Base-by-base conservation (phyloP, 768 basidiomycete genomes). In the Lactarius psammicola region DNA sequence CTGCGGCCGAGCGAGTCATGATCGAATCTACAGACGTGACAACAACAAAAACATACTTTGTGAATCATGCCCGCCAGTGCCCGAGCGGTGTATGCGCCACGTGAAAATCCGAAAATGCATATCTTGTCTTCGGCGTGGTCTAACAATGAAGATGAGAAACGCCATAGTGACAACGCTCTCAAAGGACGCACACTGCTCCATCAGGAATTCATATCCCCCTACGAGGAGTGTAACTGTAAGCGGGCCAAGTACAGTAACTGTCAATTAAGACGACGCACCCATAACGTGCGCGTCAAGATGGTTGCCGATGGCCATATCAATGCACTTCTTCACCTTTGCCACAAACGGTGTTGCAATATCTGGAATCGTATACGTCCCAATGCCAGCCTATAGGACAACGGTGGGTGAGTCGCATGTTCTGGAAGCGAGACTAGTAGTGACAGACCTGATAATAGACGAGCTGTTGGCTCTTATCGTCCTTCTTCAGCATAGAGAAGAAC, bases 131-230 rank as follows among this genome's bases (percentile, higher is more conserved):
- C 87, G 23, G 81, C 80, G 38, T 83, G 77, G 63, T 89, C 87
- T 89, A 58, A 26, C 11, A 26, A n/a, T 59, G n/a, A 59, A 63
- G 33, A 20, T 53, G 46, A 63, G 40, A 65, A 2, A 13, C 10
- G 4, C 23, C 46, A 4, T 31, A 2, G 15, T 3, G 1, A 46
- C 23, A 18, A 1, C 4, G 23, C 3, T n/a, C 15, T 26, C 2
- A 5, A n/a, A 63, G 13, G 7, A 17, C 82, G 23, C 69, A 85
- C 85, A 91, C 65, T 88, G 88, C 68, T 89, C 82, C 89, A 90
- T 90, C 63, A 91, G 76, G 74, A 91, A 92, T 68, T 87, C 87
- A 66, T 91, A 91, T 0, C 89, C 89, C 46, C 82, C 87, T 88
- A 46, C 18, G 42, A n/a, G 23, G 26, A 11, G 30, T 36, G 36